These are phyloP conservation scores for Fusarium illudens DNA, from an alignment of 2,329 filamentous ascomycete species.

Conservation along the genomic window DNA sequence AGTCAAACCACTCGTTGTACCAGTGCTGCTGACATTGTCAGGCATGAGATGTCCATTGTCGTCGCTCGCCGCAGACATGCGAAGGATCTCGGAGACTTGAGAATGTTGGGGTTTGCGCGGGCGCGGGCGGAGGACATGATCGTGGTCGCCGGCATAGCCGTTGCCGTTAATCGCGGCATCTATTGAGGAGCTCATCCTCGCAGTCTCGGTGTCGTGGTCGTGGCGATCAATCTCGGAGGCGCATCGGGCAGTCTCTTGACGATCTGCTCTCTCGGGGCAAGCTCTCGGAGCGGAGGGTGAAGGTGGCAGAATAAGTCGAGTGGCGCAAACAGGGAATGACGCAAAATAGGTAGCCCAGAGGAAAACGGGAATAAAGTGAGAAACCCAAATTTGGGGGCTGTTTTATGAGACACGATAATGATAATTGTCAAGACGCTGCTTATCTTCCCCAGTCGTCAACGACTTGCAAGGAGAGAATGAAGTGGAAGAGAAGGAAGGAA, in stretches of 20 bases:
- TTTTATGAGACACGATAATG: conserved; percentile 14
- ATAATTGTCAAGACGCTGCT: not conserved
- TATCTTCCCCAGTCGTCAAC: conserved; percentile 14
- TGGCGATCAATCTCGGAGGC: conserved; percentile 15
- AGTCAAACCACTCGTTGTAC: conserved; percentile 52
- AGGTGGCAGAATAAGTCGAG: conserved; percentile 6
- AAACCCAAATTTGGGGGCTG: not conserved
- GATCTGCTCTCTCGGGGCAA: not conserved
- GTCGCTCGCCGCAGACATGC: conserved; percentile 46
- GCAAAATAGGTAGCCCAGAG: not conserved
- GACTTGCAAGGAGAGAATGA: not conserved
- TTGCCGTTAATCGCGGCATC: conserved; percentile 43
- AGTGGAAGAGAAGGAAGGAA: not conserved
- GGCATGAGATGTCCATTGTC: conserved; percentile 48
- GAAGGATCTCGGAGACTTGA: conserved; percentile 56
- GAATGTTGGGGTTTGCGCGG: conserved; percentile 60
- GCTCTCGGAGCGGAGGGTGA: not conserved
- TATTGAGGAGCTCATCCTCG: conserved; percentile 43
- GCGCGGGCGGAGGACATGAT: conserved; percentile 59
- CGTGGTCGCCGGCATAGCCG: conserved; percentile 43
- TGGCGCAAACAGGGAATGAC: conserved; percentile 4
- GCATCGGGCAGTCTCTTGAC: conserved; percentile 1
- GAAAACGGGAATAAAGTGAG: not conserved
- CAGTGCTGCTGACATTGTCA: conserved; percentile 44
- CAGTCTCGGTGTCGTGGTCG: not conserved